These are phyloP conservation scores for Fusarium burgessii DNA, from an alignment of 2,329 filamentous ascomycete species.

Conservation along the genomic window DNA sequence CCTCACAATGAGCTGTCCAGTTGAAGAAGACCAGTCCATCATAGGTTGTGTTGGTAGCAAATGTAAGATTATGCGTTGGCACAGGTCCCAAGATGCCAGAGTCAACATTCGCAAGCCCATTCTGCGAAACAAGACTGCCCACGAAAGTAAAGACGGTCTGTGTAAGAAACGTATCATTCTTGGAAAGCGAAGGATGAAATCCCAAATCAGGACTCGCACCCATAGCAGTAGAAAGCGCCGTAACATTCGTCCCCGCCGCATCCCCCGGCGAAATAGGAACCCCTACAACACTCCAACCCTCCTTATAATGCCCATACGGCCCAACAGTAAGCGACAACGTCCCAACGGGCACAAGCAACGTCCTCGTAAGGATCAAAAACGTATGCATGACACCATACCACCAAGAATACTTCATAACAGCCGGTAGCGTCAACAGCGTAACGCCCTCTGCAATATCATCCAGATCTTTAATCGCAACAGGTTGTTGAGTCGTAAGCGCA, in stretches of 20 bases:
- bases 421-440: conserved; percentile 24
- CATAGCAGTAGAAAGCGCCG: conserved; percentile 27
- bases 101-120: conserved; percentile 35
- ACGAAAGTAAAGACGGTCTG: conserved; percentile 39
- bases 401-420: conserved; percentile 38
- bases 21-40: conserved; percentile 34
- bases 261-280: conserved; percentile 23
- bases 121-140: conserved; percentile 37
- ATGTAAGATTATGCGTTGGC: conserved; percentile 35
- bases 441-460: conserved; percentile 38
- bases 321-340: conserved; percentile 34
- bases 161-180: conserved; percentile 32
- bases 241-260: conserved; percentile 16
- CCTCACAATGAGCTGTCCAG: conserved; percentile 36
- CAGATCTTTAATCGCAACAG: conserved; percentile 25
- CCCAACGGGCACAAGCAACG: conserved; percentile 32
- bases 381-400: conserved; percentile 42
- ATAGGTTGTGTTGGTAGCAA: conserved; percentile 35
- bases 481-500: conserved; percentile 25
- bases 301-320: conserved; percentile 18
- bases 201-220: background rate
- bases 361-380: conserved; percentile 27
- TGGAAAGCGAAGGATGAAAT: conserved; percentile 22
- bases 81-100: conserved; percentile 33
- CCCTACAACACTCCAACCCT: conserved; percentile 29